phyloP scores from a whole-genome alignment of 2,329 filamentous ascomycete genomes.

The Colletotrichum sp. region DNA sequence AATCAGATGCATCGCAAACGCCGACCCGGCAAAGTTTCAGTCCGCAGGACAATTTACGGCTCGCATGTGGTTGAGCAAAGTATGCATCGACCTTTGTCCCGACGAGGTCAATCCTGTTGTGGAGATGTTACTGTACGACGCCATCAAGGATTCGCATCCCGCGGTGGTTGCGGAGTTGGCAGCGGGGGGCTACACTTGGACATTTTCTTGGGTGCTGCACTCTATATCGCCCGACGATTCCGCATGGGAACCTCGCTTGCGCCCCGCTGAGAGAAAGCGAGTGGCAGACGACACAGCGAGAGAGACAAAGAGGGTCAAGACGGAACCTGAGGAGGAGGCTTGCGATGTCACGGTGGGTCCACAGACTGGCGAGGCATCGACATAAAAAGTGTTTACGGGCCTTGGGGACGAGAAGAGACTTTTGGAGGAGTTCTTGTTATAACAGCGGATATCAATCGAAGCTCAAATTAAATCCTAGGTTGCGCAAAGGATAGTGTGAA shows the following conservation, averaged over 20 bases:
- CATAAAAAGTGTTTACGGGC: neutral
- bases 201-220: fast-evolving
- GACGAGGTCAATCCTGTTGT: too few relatives aligned
- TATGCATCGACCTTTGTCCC: neutral
- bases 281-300: neutral
- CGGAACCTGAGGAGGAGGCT: neutral
- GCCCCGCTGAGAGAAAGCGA: too few relatives aligned
- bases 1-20: neutral
- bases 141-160: neutral
- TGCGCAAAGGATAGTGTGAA: neutral
- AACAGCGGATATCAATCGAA: neutral
- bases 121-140: neutral
- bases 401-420: neutral
- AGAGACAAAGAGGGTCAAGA: neutral
- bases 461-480: neutral
- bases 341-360: too few relatives aligned
- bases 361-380: neutral
- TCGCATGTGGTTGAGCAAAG: neutral
- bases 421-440: fast-evolving
- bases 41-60: too few relatives aligned
- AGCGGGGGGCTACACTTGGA: neutral
- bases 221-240: neutral
- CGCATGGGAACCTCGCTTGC: too few relatives aligned
- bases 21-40: neutral
- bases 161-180: neutral